Evolutionary conservation across 2,329 filamentous ascomycete species (phyloP).

Genomic region (Fusarium chlamydosporum): DNA sequence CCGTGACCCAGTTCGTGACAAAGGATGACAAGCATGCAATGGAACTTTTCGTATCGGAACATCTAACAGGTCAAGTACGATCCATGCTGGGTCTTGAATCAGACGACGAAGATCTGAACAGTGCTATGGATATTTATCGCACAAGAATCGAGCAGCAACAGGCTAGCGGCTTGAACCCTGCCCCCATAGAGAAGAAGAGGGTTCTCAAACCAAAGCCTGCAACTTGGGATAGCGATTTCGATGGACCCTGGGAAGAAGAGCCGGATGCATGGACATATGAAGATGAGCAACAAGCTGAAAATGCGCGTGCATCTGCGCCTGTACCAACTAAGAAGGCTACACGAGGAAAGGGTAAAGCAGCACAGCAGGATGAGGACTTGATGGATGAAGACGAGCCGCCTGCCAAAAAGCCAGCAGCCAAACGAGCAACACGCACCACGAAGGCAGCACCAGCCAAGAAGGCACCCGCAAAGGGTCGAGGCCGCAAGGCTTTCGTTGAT

Average conservation of each 20-base stretch:
- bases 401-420: constrained; percentile 54
- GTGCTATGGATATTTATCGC: constrained; percentile 80
- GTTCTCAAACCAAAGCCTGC: constrained; percentile 80
- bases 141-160: constrained; percentile 79
- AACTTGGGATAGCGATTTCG: constrained; percentile 89
- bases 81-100: constrained; percentile 76
- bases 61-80: constrained; percentile 77
- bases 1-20: constrained; percentile 91
- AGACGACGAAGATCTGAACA: constrained; percentile 76
- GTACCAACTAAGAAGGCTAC: constrained; percentile 18
- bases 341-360: constrained; percentile 44
- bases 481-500: constrained; percentile 54
- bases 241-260: constrained; percentile 88
- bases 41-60: constrained; percentile 82
- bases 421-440: constrained; percentile 54
- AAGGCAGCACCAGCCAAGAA: constrained; percentile 63
- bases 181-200: constrained; percentile 55
- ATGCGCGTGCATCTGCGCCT: not conserved
- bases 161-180: constrained; percentile 69
- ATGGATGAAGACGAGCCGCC: constrained; percentile 64
- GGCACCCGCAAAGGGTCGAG: constrained; percentile 59
- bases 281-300: constrained; percentile 39
- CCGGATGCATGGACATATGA: constrained; percentile 68
- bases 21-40: constrained; percentile 96
- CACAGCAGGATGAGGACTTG: constrained; percentile 41